Conservation (phyloP, 371 early-diverging fungal genomes). For the Dichotomocladium elegans region DNA sequence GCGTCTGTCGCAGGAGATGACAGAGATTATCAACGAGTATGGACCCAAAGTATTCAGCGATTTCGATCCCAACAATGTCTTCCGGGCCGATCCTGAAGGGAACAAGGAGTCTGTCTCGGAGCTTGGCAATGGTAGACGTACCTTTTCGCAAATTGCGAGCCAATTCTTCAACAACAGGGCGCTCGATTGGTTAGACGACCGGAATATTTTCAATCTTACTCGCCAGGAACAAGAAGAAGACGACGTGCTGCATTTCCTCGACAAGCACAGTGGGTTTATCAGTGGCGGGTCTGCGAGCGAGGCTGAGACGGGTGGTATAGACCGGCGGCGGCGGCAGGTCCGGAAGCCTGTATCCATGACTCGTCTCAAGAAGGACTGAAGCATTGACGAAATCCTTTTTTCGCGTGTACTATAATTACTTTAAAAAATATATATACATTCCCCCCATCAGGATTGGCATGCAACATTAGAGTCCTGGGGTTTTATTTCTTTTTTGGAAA, state of each 20-base stretch:
- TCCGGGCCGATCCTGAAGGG: conserved; percentile 14
- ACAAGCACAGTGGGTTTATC: conserved; percentile 26
- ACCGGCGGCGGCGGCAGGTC: not conserved
- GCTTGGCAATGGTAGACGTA: conserved; percentile 28
- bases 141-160: conserved; percentile 33
- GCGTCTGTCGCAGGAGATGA: conserved; percentile 74
- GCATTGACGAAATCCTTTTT: no score
- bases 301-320: conserved; percentile 10
- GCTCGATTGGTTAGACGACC: conserved; percentile 50
- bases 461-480: no score
- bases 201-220: conserved; percentile 58
- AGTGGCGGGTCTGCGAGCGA: conserved; percentile 21
- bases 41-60: conserved; percentile 85
- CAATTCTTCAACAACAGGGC: conserved; percentile 37
- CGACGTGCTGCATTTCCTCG: conserved; percentile 47
- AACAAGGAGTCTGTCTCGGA: conserved; percentile 28
- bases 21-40: conserved; percentile 77
- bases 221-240: conserved; percentile 40
- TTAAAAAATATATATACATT: no score
- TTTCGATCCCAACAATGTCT: conserved; percentile 54
- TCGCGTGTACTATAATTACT: no score
- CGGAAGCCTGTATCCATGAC: no score
- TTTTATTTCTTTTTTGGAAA: no score
- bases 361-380: no score
- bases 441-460: no score